Evolutionary conservation across 306 rosid genomes (phyloP).

Genomic region (Castanospermum australe): DNA sequence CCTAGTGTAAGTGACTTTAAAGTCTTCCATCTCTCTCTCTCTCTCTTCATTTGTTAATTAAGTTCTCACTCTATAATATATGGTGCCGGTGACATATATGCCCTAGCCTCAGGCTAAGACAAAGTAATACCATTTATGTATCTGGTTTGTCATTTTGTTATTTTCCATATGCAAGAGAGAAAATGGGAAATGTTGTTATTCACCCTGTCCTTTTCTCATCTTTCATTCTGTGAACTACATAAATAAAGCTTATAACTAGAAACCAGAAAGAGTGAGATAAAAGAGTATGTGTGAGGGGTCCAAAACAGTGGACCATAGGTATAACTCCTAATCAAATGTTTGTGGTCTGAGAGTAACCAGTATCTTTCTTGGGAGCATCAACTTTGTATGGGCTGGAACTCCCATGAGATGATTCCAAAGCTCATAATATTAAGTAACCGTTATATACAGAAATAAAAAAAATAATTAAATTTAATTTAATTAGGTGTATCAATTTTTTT

Average conservation of each 20-base stretch:
- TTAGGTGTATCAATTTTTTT: not conserved
- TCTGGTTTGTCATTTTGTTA: not conserved
- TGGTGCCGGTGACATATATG: conserved; percentile 14
- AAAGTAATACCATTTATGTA: not conserved
- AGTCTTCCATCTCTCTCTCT: conserved; percentile 22
- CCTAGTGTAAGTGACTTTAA: conserved; percentile 35
- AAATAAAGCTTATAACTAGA: conserved; percentile 13
- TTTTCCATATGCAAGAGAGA: not conserved
- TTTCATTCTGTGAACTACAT: conserved; percentile 20
- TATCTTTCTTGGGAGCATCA: conserved; percentile 73
- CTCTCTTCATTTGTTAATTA: not conserved
- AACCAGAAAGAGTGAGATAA: not conserved
- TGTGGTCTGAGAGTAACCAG: conserved; percentile 45
- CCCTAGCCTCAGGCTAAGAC: not conserved
- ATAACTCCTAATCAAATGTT: conserved; percentile 25
- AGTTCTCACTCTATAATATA: not conserved
- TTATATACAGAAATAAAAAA: not conserved
- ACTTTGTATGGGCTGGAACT: conserved; percentile 37
- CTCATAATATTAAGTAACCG: conserved; percentile 22
- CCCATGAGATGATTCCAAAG: conserved; percentile 32
- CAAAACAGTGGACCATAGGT: conserved; percentile 22
- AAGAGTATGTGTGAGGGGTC: conserved; percentile 31
- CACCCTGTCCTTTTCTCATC: conserved; percentile 13
- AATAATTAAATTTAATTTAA: not conserved
- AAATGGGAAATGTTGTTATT: not conserved